These are phyloP conservation scores for Trichocladium antarcticum DNA, from an alignment of 495 filamentous ascomycete species.

Conservation along the genomic window DNA sequence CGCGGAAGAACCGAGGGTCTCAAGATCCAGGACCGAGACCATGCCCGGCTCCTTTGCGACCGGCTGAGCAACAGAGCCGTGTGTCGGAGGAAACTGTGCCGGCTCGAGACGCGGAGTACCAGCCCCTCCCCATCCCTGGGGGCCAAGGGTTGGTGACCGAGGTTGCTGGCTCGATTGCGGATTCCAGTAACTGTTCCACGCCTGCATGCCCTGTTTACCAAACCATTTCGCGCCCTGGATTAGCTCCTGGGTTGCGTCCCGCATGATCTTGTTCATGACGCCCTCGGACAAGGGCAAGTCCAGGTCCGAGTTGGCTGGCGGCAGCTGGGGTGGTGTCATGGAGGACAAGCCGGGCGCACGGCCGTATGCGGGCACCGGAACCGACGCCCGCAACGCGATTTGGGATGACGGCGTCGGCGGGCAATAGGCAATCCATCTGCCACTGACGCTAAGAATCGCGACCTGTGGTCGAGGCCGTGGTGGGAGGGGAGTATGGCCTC, in stretches of 20 bases:
- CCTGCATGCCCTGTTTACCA: conserved; percentile 72
- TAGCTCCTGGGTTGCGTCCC: conserved; percentile 83
- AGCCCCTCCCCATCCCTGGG: conserved; percentile 28
- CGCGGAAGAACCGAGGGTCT: conserved; percentile 41
- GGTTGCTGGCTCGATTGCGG: conserved; percentile 32
- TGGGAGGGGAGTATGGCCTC: conserved; percentile 26
- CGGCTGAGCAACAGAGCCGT: conserved; percentile 43
- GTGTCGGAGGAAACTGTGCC: conserved; percentile 64
- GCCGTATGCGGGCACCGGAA: conserved; percentile 36
- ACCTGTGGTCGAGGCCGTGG: conserved; percentile 36
- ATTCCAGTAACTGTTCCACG: conserved; percentile 85
- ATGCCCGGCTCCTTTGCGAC: conserved; percentile 57
- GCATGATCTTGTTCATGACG: conserved; percentile 70
- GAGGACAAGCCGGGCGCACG: conserved; percentile 56
- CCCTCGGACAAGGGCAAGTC: conserved; percentile 72
- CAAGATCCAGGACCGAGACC: conserved; percentile 76
- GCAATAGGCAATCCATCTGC: conserved; percentile 76
- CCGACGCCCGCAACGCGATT: conserved; percentile 53
- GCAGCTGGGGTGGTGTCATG: conserved; percentile 62
- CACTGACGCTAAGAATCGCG: conserved; percentile 63
- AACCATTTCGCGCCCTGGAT: conserved; percentile 81
- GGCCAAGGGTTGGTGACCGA: conserved; percentile 25
- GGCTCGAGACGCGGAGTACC: conserved; percentile 27
- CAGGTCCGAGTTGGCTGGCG: conserved; percentile 59
- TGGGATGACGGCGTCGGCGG: conserved; percentile 62